phyloP scores from a whole-genome alignment of 805 yeast genomes.

The Barnettozyma siamensis region DNA sequence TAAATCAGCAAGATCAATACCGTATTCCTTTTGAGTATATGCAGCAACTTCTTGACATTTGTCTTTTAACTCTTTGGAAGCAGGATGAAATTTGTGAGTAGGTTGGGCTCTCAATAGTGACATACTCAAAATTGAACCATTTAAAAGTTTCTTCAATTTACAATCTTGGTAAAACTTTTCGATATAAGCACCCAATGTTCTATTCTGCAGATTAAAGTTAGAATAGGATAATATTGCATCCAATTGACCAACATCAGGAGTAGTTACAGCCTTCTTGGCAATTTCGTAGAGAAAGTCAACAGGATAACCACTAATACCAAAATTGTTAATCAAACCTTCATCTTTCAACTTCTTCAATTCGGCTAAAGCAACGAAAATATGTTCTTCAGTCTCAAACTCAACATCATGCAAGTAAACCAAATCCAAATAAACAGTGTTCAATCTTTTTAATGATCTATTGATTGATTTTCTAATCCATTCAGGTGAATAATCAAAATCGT shows the following conservation, averaged over 20 bases:
- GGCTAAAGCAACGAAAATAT: conserved; percentile 55
- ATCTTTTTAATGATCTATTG: conserved; percentile 56
- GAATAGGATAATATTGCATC: conserved; percentile 78
- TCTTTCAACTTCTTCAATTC: conserved; percentile 54
- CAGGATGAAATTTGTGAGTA: conserved; percentile 81
- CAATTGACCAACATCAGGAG: conserved; percentile 48
- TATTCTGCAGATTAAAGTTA: conserved; percentile 78
- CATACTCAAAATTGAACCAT: conserved; percentile 88
- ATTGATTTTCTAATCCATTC: conserved; percentile 58
- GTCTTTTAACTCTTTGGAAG: conserved; percentile 47
- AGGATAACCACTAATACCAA: conserved; percentile 89
- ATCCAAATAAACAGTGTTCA: conserved; percentile 67
- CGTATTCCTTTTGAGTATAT: conserved; percentile 23
- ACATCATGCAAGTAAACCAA: conserved; percentile 84
- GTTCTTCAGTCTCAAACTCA: conserved; percentile 61
- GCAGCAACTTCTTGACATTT: conserved; percentile 39
- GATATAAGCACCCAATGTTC: conserved; percentile 40
- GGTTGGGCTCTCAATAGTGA: conserved; percentile 64
- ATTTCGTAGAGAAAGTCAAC: conserved; percentile 57
- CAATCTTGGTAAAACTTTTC: conserved; percentile 46
- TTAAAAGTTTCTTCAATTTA: conserved; percentile 53
- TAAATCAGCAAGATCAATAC: conserved; percentile 71
- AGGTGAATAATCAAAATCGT: conserved; percentile 72
- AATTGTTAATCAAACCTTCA: conserved; percentile 54
- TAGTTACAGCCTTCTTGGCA: conserved; percentile 33